Percentiles rank a stretch among this genome's conserved stretches.
Conservation (phyloP, 2,329 filamentous ascomycete species). For the Mariannaea elegans region DNA sequence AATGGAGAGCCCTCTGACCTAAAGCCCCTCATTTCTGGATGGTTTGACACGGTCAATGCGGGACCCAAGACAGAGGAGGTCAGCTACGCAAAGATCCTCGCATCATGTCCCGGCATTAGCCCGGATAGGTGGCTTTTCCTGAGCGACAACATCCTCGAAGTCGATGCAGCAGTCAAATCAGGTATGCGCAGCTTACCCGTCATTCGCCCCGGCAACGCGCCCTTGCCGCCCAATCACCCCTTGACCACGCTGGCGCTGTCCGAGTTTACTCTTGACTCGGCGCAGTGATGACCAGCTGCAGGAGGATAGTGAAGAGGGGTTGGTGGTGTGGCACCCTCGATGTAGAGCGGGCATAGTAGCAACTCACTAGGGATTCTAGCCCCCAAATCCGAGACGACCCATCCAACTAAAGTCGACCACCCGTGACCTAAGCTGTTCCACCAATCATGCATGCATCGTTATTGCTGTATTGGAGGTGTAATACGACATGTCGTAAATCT, state of each 20-base stretch:
- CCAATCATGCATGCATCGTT: conserved; percentile 32
- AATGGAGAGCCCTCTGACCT: conserved; percentile 67
- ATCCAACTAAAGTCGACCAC: conserved; percentile 35
- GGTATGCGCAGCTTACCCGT: conserved; percentile 72
- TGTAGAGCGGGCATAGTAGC: conserved; percentile 36
- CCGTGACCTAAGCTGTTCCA: conserved; percentile 30
- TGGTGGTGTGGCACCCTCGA: conserved; percentile 31
- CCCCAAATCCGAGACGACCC: conserved; percentile 34
- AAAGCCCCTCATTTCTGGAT: conserved; percentile 66
- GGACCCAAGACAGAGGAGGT: conserved; percentile 73
- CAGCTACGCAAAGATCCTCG: conserved; percentile 74
- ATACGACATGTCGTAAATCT: conserved; percentile 18
- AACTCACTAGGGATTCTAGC: conserved; percentile 39
- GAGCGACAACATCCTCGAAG: conserved; percentile 80
- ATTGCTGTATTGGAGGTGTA: conserved; percentile 31
- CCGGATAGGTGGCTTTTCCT: conserved; percentile 75
- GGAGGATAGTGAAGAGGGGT: conserved; percentile 30
- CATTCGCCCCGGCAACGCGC: conserved; percentile 75
- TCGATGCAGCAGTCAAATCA: conserved; percentile 67
- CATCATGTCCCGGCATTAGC: conserved; percentile 51
- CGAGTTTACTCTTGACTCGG: conserved; percentile 45
- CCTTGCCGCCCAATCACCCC: conserved; percentile 60
- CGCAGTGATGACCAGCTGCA: conserved; percentile 32
- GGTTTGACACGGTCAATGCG: conserved; percentile 84
- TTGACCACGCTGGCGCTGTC: conserved; percentile 46